A percentile compares a stretch with the other conserved stretches of the same genome.
Evolutionary conservation across 176 grass and related monocot genomes (phyloP).

Genomic region (Hyparrhenia diplandra): DNA sequence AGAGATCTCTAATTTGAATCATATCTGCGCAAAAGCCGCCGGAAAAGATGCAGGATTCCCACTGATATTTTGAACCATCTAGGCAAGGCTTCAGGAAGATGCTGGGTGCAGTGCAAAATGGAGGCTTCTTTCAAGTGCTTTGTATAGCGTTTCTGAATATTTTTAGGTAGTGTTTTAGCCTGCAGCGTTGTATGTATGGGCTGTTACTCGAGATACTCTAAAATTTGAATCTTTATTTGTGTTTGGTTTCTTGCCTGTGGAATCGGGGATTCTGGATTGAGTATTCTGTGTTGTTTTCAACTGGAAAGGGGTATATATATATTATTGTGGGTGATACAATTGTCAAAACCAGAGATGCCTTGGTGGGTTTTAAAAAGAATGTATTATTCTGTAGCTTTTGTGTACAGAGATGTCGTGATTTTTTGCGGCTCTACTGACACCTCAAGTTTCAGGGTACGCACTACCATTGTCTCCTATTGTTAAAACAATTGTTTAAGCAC

Average conservation of each 20-base stretch:
- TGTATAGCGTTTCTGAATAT: constrained; percentile 11
- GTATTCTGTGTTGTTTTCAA: neutral
- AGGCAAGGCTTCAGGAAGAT: constrained; percentile 29
- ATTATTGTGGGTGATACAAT: constrained; percentile 2
- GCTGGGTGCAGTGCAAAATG: constrained; percentile 22
- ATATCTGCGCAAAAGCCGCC: constrained; percentile 31
- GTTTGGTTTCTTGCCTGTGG: neutral
- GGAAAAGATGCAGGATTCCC: constrained; percentile 41
- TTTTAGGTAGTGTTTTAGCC: neutral
- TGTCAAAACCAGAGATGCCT: too few species aligned
- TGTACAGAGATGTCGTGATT: constrained; percentile 33
- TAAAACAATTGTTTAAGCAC: neutral
- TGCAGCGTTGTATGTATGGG: neutral
- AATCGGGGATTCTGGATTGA: constrained; percentile 23
- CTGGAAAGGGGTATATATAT: neutral
- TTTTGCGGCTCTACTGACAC: constrained; percentile 18
- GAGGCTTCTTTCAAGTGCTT: neutral
- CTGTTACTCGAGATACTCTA: neutral
- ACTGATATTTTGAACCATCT: constrained; percentile 37
- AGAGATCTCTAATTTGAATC: constrained; percentile 36
- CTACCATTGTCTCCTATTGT: neutral
- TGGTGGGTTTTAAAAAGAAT: neutral
- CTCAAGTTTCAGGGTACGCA: constrained; percentile 17
- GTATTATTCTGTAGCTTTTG: constrained; percentile 25
- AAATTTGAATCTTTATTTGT: neutral